Evolutionary conservation across 768 basidiomycete species (phyloP), one percentile per base, ranked within the genome.

Genomic region (Krasilnikovozyma curviuscula): DNA sequence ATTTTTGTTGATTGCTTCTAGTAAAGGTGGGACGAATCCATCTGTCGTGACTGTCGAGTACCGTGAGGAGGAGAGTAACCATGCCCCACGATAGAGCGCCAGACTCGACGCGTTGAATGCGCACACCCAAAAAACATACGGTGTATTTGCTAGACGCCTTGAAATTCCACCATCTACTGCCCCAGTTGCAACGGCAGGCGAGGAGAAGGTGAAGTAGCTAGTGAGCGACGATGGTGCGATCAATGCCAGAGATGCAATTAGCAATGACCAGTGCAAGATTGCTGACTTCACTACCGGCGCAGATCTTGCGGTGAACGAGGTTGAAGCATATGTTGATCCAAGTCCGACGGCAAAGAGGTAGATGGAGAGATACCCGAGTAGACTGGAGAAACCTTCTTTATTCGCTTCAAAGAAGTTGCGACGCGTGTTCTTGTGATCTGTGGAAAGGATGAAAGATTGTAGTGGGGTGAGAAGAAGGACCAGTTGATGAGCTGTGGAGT

Each of bases 1-100:
- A 54, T 95, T 88, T 50, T 67, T 70, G 60, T 97, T 95, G 43
- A 93, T 69, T 1, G 83, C 83, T 24, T 81, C 77, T 13, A 95
- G 67, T 25, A 97, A 65, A 1, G 57, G 53, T 2, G 67, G 66
- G 6, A 58, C 59, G 1, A n/a, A n/a, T n/a, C n/a, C n/a, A n/a
- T n/a, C n/a, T n/a, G n/a, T n/a, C n/a, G n/a, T n/a, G n/a, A n/a
- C n/a, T n/a, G n/a, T n/a, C n/a, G n/a, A n/a, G n/a, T n/a, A n/a
- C n/a, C n/a, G n/a, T n/a, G n/a, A n/a, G n/a, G n/a, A n/a, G n/a
- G n/a, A n/a, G n/a, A n/a, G n/a, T n/a, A n/a, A n/a, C n/a, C n/a
- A n/a, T n/a, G n/a, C n/a, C n/a, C n/a, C n/a, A n/a, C n/a, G n/a
- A n/a, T n/a, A n/a, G n/a, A n/a, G n/a, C n/a, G n/a, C n/a, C n/a